These are phyloP conservation scores for Lasiosphaeria ovina DNA, from an alignment of 495 filamentous ascomycete genomes.

Conservation along the genomic window DNA sequence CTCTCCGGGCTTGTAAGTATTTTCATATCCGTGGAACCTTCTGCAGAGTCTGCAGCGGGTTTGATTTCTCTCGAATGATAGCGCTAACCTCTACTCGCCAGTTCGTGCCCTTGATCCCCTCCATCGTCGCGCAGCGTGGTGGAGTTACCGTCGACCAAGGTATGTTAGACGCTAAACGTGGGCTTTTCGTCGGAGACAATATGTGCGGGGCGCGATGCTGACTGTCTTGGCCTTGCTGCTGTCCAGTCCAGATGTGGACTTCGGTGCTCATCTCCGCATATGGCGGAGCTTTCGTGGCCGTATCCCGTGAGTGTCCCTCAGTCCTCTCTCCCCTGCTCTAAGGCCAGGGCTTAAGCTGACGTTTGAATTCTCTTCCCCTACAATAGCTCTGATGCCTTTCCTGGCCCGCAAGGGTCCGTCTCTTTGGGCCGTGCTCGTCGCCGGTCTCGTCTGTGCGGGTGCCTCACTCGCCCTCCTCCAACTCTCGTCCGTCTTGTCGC, in stretches of 20 bases:
- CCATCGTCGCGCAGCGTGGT: conserved; percentile 19
- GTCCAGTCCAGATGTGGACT: conserved; percentile 28
- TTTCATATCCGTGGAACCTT: background rate
- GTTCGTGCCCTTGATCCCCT: conserved; percentile 28
- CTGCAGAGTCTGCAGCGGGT: background rate
- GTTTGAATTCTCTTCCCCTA: background rate
- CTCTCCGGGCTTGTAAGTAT: conserved; percentile 21
- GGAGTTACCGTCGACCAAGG: conserved; percentile 22
- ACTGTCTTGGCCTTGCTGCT: background rate
- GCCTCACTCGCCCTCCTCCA: conserved; percentile 26
- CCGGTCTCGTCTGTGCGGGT: conserved; percentile 21
- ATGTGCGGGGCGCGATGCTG: background rate
- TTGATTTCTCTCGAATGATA: background rate
- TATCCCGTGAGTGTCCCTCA: conserved; percentile 25
- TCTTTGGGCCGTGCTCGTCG: conserved; percentile 16
- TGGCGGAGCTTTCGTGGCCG: conserved; percentile 27
- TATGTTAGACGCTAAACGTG: background rate
- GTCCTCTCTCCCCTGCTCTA: background rate
- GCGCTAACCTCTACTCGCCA: background rate
- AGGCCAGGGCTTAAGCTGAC: background rate
- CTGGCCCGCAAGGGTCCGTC: conserved; percentile 16
- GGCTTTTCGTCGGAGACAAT: background rate
- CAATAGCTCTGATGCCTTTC: conserved; percentile 23
- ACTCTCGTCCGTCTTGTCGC: conserved; percentile 12
- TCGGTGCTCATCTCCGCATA: conserved; percentile 29